Conservation (phyloP, 148 eudicot genomes). For the Pouteria glomerata region DNA sequence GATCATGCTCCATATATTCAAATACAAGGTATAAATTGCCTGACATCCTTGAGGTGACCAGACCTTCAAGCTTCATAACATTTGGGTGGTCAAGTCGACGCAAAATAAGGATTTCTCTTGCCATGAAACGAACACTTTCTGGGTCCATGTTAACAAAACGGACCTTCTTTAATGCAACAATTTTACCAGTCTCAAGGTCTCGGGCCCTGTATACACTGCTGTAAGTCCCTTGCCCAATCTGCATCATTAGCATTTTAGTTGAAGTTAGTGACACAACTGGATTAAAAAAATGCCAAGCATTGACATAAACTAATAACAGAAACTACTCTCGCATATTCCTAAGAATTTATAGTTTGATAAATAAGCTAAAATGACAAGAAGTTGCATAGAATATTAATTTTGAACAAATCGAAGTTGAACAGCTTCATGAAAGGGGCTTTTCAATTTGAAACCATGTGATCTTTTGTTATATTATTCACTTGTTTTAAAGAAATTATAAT, state of each 20-base stretch:
- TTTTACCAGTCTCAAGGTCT: constrained; percentile 52
- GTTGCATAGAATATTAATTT: neutral
- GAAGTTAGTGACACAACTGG: neutral
- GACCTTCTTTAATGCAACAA: constrained; percentile 61
- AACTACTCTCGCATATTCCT: neutral
- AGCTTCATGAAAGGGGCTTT: neutral
- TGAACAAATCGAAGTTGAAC: neutral
- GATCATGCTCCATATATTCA: constrained; percentile 70
- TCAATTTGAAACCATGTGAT: neutral
- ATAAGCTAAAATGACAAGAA: constrained; percentile 8
- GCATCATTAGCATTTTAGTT: constrained; percentile 16
- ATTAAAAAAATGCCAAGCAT: neutral
- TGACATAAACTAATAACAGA: neutral
- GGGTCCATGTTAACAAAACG: constrained; percentile 64
- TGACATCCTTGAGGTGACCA: constrained; percentile 51
- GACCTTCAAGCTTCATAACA: constrained; percentile 61
- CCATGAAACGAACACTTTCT: constrained; percentile 66
- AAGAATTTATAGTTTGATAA: neutral
- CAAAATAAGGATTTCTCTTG: constrained; percentile 48
- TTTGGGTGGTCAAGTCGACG: constrained; percentile 61
- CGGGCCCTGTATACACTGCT: constrained; percentile 59
- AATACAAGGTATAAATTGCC: constrained; percentile 54
- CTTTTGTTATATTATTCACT: neutral
- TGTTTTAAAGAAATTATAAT: neutral
- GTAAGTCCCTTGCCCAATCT: constrained; percentile 77